A percentile compares a stretch with the other conserved stretches of the same genome.
These are phyloP conservation scores for Candida ponderosae DNA, from an alignment of 805 yeast species.

Conservation along the genomic window DNA sequence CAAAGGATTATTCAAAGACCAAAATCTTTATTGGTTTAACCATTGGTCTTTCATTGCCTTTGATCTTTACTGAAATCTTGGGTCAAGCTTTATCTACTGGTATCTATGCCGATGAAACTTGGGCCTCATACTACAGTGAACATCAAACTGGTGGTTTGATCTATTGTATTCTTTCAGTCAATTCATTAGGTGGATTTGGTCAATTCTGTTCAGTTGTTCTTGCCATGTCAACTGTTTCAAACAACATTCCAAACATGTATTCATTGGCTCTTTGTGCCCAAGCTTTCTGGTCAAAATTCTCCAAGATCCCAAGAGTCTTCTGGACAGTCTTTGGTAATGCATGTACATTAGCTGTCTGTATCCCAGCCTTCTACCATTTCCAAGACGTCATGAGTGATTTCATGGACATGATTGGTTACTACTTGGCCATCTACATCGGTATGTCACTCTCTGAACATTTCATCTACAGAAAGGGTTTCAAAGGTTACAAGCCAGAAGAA, in stretches of 20 bases:
- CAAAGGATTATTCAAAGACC: conserved; percentile 47
- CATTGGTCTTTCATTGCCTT: conserved; percentile 59
- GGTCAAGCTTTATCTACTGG: conserved; percentile 88
- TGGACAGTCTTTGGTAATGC: conserved; percentile 79
- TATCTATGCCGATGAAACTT: conserved; percentile 34
- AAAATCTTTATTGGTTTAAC: conserved; percentile 59
- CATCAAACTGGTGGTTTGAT: conserved; percentile 76
- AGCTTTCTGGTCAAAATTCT: conserved; percentile 69
- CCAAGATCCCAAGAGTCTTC: conserved; percentile 68
- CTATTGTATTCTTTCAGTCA: conserved; percentile 66
- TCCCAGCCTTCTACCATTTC: conserved; percentile 79
- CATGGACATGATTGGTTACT: conserved; percentile 89
- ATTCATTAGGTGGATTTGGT: conserved; percentile 84
- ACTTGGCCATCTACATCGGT: conserved; percentile 78
- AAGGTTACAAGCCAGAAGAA: conserved; percentile 54
- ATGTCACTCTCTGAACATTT: conserved; percentile 78
- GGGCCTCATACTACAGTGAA: conserved; percentile 41
- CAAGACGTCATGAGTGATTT: conserved; percentile 69
- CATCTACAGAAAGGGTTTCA: conserved; percentile 57
- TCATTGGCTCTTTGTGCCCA: conserved; percentile 85
- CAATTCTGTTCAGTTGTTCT: conserved; percentile 81
- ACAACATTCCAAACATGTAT: conserved; percentile 92
- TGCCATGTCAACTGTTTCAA: conserved; percentile 81
- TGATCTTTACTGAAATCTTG: conserved; percentile 63
- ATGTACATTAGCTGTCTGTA: conserved; percentile 75